Base-by-base conservation (phyloP, 2,329 filamentous ascomycete species). In the Sarocladiaceae sp. region DNA sequence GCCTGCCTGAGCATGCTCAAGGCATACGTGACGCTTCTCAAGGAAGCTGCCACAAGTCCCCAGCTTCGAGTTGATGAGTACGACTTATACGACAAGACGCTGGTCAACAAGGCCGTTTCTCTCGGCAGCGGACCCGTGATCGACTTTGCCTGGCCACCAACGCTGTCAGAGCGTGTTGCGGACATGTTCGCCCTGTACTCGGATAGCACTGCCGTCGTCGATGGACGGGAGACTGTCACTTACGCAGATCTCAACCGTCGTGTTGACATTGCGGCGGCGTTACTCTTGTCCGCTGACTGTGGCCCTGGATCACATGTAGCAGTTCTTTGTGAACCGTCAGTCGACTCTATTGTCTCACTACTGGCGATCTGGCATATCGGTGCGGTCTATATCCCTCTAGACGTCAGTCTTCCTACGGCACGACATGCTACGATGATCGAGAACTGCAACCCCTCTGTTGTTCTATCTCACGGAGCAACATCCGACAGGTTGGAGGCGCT, bases 351-450 rank as follows among this genome's bases (percentile, higher is more conserved):
- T 4, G 55, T 45, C 31, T 64, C 62, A 0, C 48, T 73, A 33
- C 57, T 73, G 3, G 70, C 65, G 6, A 66, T 72, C 31, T 48
- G 61, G 44, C 54, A 58, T 0, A 42, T 66, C 11, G 69, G 68
- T 1, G 59, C 54, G 6, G 51, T 61, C 1, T 67, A 67, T 27
- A 55, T 70, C 4, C 66, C 67, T 3, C 53, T 76, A 0, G 73
- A 75, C 45, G 39, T 55, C 1, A 47, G 53, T 2, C 56, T 53
- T 11, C 52, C 58, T 4, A 16, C 52, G 1, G 13, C 51, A 10
- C 56, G 66, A 3, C 57, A 66, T 2, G 47, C 51, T 1, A 45
- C 45, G 1, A 59, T 69, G 5, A 54, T 60, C 3, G 31, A 53
- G 6, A 56, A 58, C 33, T 58, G 56, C 37, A 37, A 56, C 33